These are phyloP conservation scores for Talaromyces sp. DNA, from an alignment of 2,329 filamentous ascomycete species.

Conservation along the genomic window DNA sequence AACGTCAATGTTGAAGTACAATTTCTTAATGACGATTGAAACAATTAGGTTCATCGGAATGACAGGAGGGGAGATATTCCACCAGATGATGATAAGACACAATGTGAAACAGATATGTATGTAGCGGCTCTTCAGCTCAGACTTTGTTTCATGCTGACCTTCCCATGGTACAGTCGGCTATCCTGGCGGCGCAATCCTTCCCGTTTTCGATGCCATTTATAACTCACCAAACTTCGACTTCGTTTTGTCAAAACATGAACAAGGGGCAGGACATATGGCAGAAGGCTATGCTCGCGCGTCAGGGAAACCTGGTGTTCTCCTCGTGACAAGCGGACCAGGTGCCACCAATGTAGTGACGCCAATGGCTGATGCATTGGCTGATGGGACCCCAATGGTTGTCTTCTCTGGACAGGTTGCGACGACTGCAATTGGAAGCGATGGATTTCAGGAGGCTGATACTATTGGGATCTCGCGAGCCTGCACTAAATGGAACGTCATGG, in stretches of 20 bases:
- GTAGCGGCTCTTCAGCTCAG: conserved; percentile 39
- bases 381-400: conserved; percentile 93
- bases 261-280: conserved; percentile 97
- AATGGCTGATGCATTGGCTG: conserved; percentile 91
- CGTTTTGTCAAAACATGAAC: conserved; percentile 90
- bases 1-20: too few species aligned
- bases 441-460: conserved; percentile 94
- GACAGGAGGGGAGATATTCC: conserved; percentile 93
- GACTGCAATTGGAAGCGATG: conserved; percentile 84
- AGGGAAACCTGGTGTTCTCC: conserved; percentile 88
- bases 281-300: conserved; percentile 92
- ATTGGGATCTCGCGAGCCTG: conserved; percentile 89
- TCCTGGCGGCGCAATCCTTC: conserved; percentile 91
- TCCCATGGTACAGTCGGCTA: conserved; percentile 58
- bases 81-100: conserved; percentile 97
- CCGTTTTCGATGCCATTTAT: conserved; percentile 98
- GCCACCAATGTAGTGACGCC: conserved; percentile 96
- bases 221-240: conserved; percentile 97
- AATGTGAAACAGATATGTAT: conserved; percentile 89
- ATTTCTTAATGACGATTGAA: neutral
- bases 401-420: conserved; percentile 93
- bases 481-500: conserved; percentile 99
- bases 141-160: conserved; percentile 25
- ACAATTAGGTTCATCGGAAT: conserved; percentile 75
- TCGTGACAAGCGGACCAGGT: conserved; percentile 93